Percentiles rank a stretch among this genome's conserved stretches.
Conservation (phyloP, 345 rosid species). For the Erodium maritimum region DNA sequence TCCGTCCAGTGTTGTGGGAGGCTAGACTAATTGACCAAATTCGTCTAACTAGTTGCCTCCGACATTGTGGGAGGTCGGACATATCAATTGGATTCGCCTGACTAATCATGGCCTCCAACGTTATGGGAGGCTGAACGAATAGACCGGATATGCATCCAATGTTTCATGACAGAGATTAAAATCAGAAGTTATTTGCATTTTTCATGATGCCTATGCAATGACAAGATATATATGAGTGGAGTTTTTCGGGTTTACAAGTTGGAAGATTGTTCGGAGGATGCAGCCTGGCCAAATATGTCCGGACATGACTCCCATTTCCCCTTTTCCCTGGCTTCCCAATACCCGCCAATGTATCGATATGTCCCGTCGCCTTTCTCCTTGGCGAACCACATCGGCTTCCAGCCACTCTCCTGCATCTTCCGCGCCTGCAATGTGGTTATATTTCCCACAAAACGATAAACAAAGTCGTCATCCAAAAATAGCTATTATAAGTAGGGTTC, state of each 20-base stretch:
- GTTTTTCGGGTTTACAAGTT: slow-evolving; percentile 2
- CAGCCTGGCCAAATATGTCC: slow-evolving; percentile 73
- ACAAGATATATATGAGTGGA: too few species aligned
- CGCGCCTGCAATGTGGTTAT: slow-evolving; percentile 42
- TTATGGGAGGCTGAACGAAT: too few species aligned
- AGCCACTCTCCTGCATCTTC: slow-evolving; percentile 96
- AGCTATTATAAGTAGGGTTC: too few species aligned
- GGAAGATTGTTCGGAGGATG: slow-evolving; percentile 41
- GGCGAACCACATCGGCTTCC: slow-evolving; percentile 91
- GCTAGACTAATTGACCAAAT: too few species aligned
- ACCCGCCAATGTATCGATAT: slow-evolving; percentile 61
- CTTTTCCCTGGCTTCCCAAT: slow-evolving; percentile 77
- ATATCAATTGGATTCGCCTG: too few species aligned
- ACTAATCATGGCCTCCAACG: too few species aligned
- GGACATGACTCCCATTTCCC: slow-evolving; percentile 74
- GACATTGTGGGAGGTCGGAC: too few species aligned
- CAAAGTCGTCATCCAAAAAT: too few species aligned
- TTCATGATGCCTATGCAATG: not conserved
- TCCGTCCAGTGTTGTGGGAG: too few species aligned
- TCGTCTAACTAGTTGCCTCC: too few species aligned
- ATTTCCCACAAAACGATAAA: not conserved
- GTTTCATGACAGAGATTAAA: too few species aligned
- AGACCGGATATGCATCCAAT: too few species aligned
- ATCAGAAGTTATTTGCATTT: not conserved
- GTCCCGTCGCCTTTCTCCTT: slow-evolving; percentile 54